A percentile compares a stretch with the other conserved stretches of the same genome.
These are phyloP conservation scores for Salinomyces thailandicus DNA, from an alignment of 2,329 filamentous ascomycete genomes.

Conservation along the genomic window DNA sequence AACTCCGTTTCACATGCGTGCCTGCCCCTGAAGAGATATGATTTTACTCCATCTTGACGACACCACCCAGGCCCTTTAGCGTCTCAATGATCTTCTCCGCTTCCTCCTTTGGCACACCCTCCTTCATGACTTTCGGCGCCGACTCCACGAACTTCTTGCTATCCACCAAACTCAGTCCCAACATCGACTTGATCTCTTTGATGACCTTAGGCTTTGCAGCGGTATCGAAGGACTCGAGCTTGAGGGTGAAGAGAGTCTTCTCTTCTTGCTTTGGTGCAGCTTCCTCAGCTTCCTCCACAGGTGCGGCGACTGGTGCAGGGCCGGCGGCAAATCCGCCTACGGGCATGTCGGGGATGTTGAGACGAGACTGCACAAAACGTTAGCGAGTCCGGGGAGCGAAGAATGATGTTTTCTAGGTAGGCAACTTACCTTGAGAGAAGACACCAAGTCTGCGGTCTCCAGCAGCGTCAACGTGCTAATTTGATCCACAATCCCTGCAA, in stretches of 20 bases:
- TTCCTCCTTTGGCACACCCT: slow-evolving; percentile 97
- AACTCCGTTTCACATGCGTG: no score
- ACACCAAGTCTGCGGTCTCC: slow-evolving; percentile 93
- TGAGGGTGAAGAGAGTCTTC: slow-evolving; percentile 95
- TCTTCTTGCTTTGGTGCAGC: slow-evolving; percentile 79
- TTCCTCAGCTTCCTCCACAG: slow-evolving; percentile 62
- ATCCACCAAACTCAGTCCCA: slow-evolving; percentile 92
- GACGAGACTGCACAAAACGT: slow-evolving; percentile 53
- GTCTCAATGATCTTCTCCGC: slow-evolving; percentile 95
- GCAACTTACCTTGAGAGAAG: slow-evolving; percentile 72
- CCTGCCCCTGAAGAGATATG: no score
- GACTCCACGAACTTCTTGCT: slow-evolving; percentile 99
- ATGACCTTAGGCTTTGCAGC: slow-evolving; percentile 95
- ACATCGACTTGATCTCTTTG: slow-evolving; percentile 97
- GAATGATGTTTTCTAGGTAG: no score
- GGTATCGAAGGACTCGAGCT: slow-evolving; percentile 82
- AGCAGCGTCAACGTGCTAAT: slow-evolving; percentile 96
- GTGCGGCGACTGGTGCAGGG: slow-evolving; percentile 48
- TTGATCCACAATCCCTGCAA: slow-evolving; percentile 88
- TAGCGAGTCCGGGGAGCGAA: neutral
- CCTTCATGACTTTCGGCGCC: slow-evolving; percentile 97
- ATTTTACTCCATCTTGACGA: slow-evolving; percentile 82
- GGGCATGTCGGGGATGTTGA: slow-evolving; percentile 97
- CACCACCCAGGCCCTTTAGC: slow-evolving; percentile 85
- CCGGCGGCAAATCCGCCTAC: slow-evolving; percentile 78